These are phyloP conservation scores for Phylloporus sp. DNA, from an alignment of 1,284 basidiomycete species.

Conservation along the genomic window DNA sequence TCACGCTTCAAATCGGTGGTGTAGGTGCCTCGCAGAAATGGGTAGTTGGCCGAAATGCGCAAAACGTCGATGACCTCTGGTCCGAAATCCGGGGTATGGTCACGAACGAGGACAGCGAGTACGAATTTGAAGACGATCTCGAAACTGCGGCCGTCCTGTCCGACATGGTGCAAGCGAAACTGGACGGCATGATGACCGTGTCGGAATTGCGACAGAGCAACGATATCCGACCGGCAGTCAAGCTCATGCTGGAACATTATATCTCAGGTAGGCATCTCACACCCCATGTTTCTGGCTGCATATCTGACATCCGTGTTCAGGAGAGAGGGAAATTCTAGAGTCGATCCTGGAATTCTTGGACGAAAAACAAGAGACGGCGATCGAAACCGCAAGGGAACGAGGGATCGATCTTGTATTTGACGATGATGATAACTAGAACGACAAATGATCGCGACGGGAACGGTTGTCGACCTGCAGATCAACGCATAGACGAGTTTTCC, in stretches of 20 bases:
- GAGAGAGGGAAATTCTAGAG: constrained; percentile 48
- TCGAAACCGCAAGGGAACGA: constrained; percentile 50
- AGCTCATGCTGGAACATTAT: constrained; percentile 60
- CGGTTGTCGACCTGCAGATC: no score
- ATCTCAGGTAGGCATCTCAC: constrained; percentile 49
- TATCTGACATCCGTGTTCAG: constrained; percentile 26
- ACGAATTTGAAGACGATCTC: constrained; percentile 58
- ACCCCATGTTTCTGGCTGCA: neutral
- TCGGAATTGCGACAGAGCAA: constrained; percentile 21
- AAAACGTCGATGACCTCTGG: constrained; percentile 64
- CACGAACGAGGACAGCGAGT: constrained; percentile 40
- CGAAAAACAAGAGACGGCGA: constrained; percentile 47
- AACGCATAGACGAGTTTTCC: no score
- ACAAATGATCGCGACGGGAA: no score
- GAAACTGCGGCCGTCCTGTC: constrained; percentile 66
- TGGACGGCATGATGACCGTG: constrained; percentile 53
- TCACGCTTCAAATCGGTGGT: constrained; percentile 76
- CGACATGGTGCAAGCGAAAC: constrained; percentile 64
- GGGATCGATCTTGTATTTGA: constrained; percentile 59
- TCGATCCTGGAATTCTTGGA: constrained; percentile 48
- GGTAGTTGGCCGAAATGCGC: constrained; percentile 63
- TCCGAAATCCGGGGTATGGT: constrained; percentile 54
- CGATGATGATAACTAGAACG: constrained; percentile 25
- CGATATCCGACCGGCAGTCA: constrained; percentile 53
- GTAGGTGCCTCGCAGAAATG: constrained; percentile 47